These are phyloP conservation scores for Trifolium fragiferum DNA, from an alignment of 306 rosid species.

Conservation along the genomic window DNA sequence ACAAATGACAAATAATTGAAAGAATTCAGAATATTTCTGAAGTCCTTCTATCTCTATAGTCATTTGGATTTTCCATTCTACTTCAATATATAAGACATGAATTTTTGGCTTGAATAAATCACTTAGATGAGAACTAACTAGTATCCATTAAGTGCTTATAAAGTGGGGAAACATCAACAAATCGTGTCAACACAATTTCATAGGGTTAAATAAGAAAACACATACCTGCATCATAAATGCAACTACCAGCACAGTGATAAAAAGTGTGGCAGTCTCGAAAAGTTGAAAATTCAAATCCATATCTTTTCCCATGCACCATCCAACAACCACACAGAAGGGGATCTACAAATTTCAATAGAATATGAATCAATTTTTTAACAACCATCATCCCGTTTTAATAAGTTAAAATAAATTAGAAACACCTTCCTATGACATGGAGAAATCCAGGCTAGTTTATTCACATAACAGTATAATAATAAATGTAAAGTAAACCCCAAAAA, in stretches of 20 bases:
- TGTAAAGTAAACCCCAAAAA: slow-evolving; percentile 19
- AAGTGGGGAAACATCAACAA: slow-evolving; percentile 15
- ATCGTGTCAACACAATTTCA: slow-evolving; percentile 10
- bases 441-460: slow-evolving; percentile 25
- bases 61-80: slow-evolving; percentile 9
- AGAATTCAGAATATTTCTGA: neutral
- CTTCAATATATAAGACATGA: neutral
- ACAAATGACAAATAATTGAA: slow-evolving; percentile 13
- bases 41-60: neutral
- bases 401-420: slow-evolving; percentile 19
- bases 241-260: slow-evolving; percentile 88
- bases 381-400: slow-evolving; percentile 2
- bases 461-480: slow-evolving; percentile 15
- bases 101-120: slow-evolving; percentile 2
- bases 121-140: neutral
- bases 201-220: slow-evolving; percentile 14
- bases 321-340: slow-evolving; percentile 93
- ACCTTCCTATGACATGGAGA: slow-evolving; percentile 18
- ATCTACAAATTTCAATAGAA: slow-evolving; percentile 55
- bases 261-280: slow-evolving; percentile 91
- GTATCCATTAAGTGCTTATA: neutral
- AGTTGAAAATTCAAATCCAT: slow-evolving; percentile 97
- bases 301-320: slow-evolving; percentile 89
- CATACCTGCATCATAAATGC: slow-evolving; percentile 96
- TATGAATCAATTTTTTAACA: slow-evolving; percentile 27